Percentiles rank a stretch among this genome's conserved stretches.
phyloP scores from a whole-genome alignment of 78 protist species.

The Dictyostelium intermedium region DNA sequence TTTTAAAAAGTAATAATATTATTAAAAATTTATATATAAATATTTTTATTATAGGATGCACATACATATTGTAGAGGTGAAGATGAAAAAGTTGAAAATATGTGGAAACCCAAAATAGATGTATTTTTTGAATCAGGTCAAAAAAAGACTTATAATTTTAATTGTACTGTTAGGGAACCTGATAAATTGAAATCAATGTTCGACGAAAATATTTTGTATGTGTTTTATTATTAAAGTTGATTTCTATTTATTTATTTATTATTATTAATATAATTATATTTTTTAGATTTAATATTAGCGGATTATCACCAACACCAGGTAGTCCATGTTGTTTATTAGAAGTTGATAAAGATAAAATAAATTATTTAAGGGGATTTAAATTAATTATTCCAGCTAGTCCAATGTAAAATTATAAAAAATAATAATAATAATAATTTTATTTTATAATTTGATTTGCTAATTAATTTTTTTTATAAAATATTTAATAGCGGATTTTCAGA shows the following conservation, averaged over 20 bases:
- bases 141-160: neutral
- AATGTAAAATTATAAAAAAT: neutral
- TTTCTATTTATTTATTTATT: neutral
- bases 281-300: constrained; percentile 9
- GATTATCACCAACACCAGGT: neutral
- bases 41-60: neutral
- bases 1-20: too few relatives aligned
- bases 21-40: neutral
- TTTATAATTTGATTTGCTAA: too few relatives aligned
- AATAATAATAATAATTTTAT: too few relatives aligned
- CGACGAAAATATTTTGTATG: neutral
- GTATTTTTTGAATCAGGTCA: constrained; percentile 17
- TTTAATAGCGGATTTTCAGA: constrained; percentile 34
- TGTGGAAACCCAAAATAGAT: neutral
- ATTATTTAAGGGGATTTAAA: neutral
- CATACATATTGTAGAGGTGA: constrained; percentile 6
- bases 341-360: neutral
- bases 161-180: constrained; percentile 12
- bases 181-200: neutral
- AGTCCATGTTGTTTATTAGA: neutral
- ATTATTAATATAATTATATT: neutral
- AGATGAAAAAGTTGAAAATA: neutral
- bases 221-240: neutral
- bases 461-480: too few relatives aligned
- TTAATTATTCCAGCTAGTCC: constrained; percentile 3